phyloP scores from a whole-genome alignment of 129 eudicot genomes.

The Smallanthus sonchifolius region DNA sequence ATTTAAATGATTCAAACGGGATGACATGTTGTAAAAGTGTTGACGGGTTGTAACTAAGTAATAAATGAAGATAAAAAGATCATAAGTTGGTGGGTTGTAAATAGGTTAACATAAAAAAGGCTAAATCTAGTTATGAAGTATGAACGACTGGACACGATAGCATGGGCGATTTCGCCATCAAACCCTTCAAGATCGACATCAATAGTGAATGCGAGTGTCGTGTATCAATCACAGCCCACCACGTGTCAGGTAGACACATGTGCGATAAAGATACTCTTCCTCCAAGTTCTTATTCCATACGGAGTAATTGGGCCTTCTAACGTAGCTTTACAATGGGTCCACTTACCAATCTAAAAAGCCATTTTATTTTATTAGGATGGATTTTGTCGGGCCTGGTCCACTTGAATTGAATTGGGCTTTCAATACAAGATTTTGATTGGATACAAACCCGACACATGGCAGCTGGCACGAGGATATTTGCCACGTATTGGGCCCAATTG shows the following conservation, averaged over 20 bases:
- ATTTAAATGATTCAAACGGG: too few relatives aligned
- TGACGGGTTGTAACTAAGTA: background rate
- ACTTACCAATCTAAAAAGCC: conserved; percentile 15
- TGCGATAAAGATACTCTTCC: background rate
- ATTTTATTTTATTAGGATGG: conserved; percentile 30
- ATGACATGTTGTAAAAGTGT: background rate
- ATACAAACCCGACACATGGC: conserved; percentile 20
- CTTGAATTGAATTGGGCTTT: conserved; percentile 24
- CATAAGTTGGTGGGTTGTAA: background rate
- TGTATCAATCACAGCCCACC: conserved; percentile 5
- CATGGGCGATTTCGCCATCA: conserved; percentile 7
- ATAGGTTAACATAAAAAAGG: background rate
- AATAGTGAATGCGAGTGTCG: background rate
- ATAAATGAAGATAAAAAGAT: too few relatives aligned
- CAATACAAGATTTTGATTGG: conserved; percentile 25
- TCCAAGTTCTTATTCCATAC: background rate
- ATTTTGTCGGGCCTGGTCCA: conserved; percentile 26
- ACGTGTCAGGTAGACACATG: conserved; percentile 24
- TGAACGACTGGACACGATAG: conserved; percentile 4
- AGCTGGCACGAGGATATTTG: conserved; percentile 12
- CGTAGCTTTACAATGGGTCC: conserved; percentile 6
- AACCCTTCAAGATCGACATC: conserved; percentile 5
- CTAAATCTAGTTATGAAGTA: background rate
- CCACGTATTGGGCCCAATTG: conserved; percentile 25
- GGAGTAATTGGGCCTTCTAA: conserved; percentile 23